Percentiles rank a stretch among this genome's conserved stretches.
phyloP scores from a whole-genome alignment of 2,329 filamentous ascomycete genomes.

The Xylaria hypoxylon region DNA sequence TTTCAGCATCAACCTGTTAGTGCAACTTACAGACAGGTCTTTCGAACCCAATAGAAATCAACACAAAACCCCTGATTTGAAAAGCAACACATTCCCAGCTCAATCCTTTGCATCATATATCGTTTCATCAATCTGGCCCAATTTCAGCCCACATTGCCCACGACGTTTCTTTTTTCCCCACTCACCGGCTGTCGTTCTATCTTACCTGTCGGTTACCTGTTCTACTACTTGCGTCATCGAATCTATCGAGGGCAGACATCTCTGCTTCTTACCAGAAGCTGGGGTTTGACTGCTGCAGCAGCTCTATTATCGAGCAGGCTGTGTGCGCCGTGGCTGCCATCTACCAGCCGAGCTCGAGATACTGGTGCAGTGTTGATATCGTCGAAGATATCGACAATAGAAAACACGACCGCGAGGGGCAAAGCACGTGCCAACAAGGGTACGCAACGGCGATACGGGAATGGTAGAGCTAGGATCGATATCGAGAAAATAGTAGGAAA shows the following conservation, averaged over 20 bases:
- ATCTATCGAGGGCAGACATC: neutral
- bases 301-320: neutral
- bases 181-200: neutral
- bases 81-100: neutral
- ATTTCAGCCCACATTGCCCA: neutral
- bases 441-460: neutral
- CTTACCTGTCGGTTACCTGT: no score
- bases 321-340: neutral
- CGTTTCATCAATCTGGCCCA: neutral
- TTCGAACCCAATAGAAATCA: neutral
- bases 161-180: neutral
- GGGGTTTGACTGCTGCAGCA: neutral
- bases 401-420: neutral
- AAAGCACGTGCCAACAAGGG: neutral
- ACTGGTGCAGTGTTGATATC: neutral
- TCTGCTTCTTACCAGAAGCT: neutral
- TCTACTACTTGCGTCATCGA: neutral
- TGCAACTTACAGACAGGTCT: neutral
- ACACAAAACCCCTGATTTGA: neutral
- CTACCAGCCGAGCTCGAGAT: neutral
- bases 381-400: neutral
- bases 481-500: neutral
- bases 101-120: neutral
- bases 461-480: neutral
- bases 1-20: neutral